phyloP scores from a whole-genome alignment of 306 rosid genomes.

The Cicer judaicum region DNA sequence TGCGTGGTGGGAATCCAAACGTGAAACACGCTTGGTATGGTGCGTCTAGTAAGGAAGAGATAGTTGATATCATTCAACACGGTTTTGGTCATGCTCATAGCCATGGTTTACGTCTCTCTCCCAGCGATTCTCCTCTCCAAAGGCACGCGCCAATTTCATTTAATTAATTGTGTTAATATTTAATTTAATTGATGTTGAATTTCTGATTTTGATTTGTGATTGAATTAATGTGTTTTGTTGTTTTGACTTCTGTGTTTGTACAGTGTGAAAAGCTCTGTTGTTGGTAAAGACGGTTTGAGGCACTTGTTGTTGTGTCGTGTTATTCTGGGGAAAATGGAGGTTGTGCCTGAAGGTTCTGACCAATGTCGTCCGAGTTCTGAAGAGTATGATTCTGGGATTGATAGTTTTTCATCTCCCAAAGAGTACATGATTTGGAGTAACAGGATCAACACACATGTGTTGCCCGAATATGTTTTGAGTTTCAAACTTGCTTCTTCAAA shows the following conservation, averaged over 20 bases:
- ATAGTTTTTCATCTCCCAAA: slow-evolving; percentile 56
- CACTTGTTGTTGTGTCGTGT: slow-evolving; percentile 82
- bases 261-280: slow-evolving; percentile 57
- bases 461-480: slow-evolving; percentile 75
- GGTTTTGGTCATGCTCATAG: slow-evolving; percentile 57
- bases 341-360: slow-evolving; percentile 58
- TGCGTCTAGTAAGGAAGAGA: slow-evolving; percentile 58
- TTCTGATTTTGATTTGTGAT: background rate
- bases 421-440: slow-evolving; percentile 71
- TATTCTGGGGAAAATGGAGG: slow-evolving; percentile 73
- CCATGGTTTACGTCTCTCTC: slow-evolving; percentile 60
- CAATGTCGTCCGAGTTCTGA: slow-evolving; percentile 66
- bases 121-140: slow-evolving; percentile 63
- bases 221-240: background rate
- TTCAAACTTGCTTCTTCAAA: slow-evolving; percentile 58
- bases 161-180: background rate
- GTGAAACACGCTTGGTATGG: slow-evolving; percentile 75
- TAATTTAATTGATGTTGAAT: background rate
- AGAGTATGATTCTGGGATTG: slow-evolving; percentile 78
- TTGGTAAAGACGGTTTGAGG: slow-evolving; percentile 65
- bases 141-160: slow-evolving; percentile 49
- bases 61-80: slow-evolving; percentile 56
- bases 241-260: background rate
- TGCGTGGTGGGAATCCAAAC: slow-evolving; percentile 64
- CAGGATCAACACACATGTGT: slow-evolving; percentile 75